Evolutionary conservation across 1,284 basidiomycete species (phyloP).

Genomic region (Cryptococcus maquisensis): DNA sequence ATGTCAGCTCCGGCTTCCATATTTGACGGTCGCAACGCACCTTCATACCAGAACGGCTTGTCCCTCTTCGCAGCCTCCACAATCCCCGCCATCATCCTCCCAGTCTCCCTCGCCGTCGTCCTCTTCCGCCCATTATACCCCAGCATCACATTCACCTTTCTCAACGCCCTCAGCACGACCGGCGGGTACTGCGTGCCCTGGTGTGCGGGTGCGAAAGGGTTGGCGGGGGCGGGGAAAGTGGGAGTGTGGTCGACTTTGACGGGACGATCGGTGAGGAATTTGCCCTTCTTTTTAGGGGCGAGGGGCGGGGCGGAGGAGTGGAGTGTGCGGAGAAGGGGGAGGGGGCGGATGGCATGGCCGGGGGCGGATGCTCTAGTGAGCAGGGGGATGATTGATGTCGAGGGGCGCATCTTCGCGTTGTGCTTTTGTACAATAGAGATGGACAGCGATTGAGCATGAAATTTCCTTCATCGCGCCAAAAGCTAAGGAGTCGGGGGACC

Average conservation of each 20-base stretch:
- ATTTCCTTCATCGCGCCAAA: no score
- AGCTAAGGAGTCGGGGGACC: no score
- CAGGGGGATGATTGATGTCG: constrained; percentile 5
- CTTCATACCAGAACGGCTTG: constrained; percentile 50
- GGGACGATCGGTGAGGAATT: constrained; percentile 13
- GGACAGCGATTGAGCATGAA: no score
- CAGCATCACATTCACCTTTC: constrained; percentile 50
- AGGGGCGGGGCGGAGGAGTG: background rate
- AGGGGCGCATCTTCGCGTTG: background rate
- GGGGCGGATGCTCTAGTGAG: background rate
- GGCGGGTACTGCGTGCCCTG: constrained; percentile 27
- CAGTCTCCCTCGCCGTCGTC: constrained; percentile 55
- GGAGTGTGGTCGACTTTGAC: constrained; percentile 20
- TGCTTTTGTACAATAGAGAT: background rate
- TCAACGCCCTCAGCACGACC: constrained; percentile 33
- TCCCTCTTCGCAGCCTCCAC: constrained; percentile 51
- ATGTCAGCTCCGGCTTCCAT: background rate
- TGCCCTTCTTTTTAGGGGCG: constrained; percentile 6
- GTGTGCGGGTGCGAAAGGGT: constrained; percentile 34
- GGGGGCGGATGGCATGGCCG: background rate
- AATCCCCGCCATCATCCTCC: constrained; percentile 54
- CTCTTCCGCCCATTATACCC: constrained; percentile 54
- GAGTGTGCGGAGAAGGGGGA: background rate
- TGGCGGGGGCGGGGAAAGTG: constrained; percentile 36
- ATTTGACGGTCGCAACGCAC: constrained; percentile 27